phyloP scores from a whole-genome alignment of 495 filamentous ascomycete species.

The Bryoglossum gracile region DNA sequence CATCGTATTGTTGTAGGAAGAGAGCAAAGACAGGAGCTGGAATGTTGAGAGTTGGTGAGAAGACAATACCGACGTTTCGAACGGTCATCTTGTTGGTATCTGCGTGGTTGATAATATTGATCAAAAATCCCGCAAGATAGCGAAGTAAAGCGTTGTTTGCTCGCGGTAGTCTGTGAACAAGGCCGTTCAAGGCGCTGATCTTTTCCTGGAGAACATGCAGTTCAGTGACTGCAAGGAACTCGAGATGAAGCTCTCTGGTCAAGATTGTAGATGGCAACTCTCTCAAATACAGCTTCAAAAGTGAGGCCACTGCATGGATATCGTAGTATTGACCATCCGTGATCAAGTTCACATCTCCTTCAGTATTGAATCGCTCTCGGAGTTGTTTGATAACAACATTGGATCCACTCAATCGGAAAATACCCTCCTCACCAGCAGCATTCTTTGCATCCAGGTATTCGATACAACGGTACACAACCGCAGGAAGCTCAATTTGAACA shows the following conservation, averaged over 20 bases:
- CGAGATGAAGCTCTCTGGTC: slow-evolving; percentile 80
- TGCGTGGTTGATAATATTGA: slow-evolving; percentile 81
- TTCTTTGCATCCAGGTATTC: slow-evolving; percentile 84
- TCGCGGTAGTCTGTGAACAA: slow-evolving; percentile 77
- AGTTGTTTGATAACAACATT: slow-evolving; percentile 89
- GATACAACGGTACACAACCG: slow-evolving; percentile 95
- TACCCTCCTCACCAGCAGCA: slow-evolving; percentile 83
- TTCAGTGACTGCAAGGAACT: slow-evolving; percentile 83
- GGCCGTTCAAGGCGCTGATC: slow-evolving; percentile 68
- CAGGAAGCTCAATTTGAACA: slow-evolving; percentile 66
- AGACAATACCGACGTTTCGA: slow-evolving; percentile 95
- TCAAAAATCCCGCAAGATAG: slow-evolving; percentile 77
- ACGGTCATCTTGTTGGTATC: slow-evolving; percentile 97
- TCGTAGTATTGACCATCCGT: slow-evolving; percentile 83
- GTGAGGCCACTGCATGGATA: slow-evolving; percentile 89
- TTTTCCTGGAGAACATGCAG: slow-evolving; percentile 69
- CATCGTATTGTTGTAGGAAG: slow-evolving; percentile 84
- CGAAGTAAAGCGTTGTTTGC: slow-evolving; percentile 73
- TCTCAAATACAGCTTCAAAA: slow-evolving; percentile 89
- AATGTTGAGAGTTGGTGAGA: slow-evolving; percentile 97
- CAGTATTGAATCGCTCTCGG: slow-evolving; percentile 84
- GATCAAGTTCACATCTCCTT: slow-evolving; percentile 87
- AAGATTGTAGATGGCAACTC: slow-evolving; percentile 87
- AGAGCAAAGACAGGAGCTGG: slow-evolving; percentile 89
- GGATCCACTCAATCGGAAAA: slow-evolving; percentile 91